Percentiles rank a stretch among this genome's conserved stretches.
These are phyloP conservation scores for Nymphaea thermarum DNA, from an alignment of 164 flowering plant genomes.

Conservation along the genomic window DNA sequence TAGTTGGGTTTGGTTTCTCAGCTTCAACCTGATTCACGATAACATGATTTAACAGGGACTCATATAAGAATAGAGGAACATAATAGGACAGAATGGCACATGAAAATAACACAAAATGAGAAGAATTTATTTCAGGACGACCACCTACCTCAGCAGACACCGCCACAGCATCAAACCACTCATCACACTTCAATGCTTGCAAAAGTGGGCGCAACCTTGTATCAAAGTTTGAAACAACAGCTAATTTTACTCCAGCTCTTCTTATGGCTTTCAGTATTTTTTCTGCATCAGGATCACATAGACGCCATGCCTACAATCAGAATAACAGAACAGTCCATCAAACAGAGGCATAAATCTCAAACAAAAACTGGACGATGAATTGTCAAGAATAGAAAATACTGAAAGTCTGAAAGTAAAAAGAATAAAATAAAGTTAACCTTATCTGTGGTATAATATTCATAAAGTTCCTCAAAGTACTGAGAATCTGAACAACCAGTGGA, in stretches of 20 bases:
- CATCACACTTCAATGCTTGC: constrained; percentile 68
- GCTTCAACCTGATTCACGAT: constrained; percentile 55
- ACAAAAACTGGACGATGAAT: background rate
- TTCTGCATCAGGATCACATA: constrained; percentile 91
- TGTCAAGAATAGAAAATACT: background rate
- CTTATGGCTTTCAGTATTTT: constrained; percentile 65
- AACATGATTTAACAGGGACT: background rate
- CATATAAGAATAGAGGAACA: no score
- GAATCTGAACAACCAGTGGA: constrained; percentile 95
- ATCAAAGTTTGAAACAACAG: constrained; percentile 92
- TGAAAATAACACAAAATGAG: background rate
- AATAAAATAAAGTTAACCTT: constrained; percentile 34
- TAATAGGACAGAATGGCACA: no score
- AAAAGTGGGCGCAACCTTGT: constrained; percentile 76
- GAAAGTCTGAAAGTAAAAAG: background rate
- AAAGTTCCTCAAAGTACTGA: constrained; percentile 92
- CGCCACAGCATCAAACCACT: constrained; percentile 97
- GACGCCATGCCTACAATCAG: constrained; percentile 76
- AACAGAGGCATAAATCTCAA: background rate
- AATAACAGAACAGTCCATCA: background rate
- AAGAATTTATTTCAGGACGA: background rate
- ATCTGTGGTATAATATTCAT: constrained; percentile 78
- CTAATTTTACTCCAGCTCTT: constrained; percentile 73
- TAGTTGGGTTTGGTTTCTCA: constrained; percentile 96
- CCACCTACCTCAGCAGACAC: constrained; percentile 89